A percentile compares a stretch with the other conserved stretches of the same genome.
These are phyloP conservation scores for Tylopilus orsonianus DNA, from an alignment of 1,284 basidiomycete genomes.

Conservation along the genomic window DNA sequence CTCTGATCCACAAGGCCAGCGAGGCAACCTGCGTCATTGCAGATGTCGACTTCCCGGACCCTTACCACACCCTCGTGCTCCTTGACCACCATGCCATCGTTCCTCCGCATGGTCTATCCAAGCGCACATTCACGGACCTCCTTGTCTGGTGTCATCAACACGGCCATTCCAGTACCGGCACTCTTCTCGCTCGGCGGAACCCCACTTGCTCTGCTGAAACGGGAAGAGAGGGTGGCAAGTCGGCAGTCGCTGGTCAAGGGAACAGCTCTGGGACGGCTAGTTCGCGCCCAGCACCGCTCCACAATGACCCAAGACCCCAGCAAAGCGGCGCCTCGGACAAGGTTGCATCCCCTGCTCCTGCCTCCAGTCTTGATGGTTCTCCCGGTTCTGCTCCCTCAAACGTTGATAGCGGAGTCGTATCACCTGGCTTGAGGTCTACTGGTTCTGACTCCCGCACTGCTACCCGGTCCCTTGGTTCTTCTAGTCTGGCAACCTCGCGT, in stretches of 20 bases:
- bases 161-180: conserved; percentile 8
- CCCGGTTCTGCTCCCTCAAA: not conserved
- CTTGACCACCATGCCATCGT: conserved; percentile 22
- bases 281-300: not conserved
- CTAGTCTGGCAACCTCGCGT: too few relatives aligned
- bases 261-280: too few relatives aligned
- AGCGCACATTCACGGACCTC: conserved; percentile 26
- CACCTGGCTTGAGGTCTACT: conserved; percentile 1
- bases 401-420: not conserved
- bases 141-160: conserved; percentile 31
- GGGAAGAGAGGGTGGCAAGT: not conserved
- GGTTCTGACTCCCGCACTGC: not conserved
- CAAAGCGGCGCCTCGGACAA: too few relatives aligned
- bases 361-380: too few relatives aligned
- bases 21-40: conserved; percentile 26
- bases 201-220: conserved; percentile 18
- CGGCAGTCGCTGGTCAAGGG: not conserved
- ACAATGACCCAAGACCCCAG: too few relatives aligned
- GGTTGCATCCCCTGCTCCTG: too few relatives aligned
- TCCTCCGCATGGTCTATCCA: conserved; percentile 28
- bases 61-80: conserved; percentile 23
- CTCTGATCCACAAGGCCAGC: conserved; percentile 11
- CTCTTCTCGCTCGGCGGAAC: conserved; percentile 27
- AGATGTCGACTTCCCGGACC: conserved; percentile 26
- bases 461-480: too few relatives aligned